Base-by-base conservation (phyloP, 208 protist genomes). In the Acanthamoeba culbertsoni region DNA sequence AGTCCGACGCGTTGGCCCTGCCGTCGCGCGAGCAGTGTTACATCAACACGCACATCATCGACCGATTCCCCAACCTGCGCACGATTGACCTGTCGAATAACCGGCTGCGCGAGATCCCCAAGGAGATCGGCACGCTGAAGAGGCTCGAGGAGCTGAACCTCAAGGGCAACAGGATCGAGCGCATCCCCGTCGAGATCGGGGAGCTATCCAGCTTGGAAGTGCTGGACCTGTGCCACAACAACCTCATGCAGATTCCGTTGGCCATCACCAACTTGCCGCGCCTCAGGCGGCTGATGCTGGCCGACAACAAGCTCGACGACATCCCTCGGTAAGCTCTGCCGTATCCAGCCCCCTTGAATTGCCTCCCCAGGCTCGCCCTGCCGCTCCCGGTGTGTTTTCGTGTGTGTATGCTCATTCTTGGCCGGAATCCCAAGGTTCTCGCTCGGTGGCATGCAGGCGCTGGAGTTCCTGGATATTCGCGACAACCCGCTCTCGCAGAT, bases 11-110 rank as follows among this genome's bases (percentile, higher is more conserved):
- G 16, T 7, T 91, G 31, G 84, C 63, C 20, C 57, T 91, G 84
- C 48, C 55, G 28, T 23, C 20, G 42, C 35, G 84, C 26, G 84
- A 91, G 84, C 84, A 91, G 53, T 46, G n/a, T 6, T 91, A 48
- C 59, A 48, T 91, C 55, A 91, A 91, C 33, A 45, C 59, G 45
- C 84, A 91, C 57, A 91, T 91, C 59, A 62, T 91, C 31, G 84
- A 91, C 46, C 48, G 57, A 31, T 91, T 91, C 84, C 84, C 84
- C 31, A 18, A n/a, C 28, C 59, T 91, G 55, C 48, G 55, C 3
- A 45, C 35, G 42, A 71, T 91, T 55, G 59, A 91, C 12, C 40
- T 91, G 26, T 73, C 55, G 33, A 53, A 91, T 26, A 91, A 91
- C 84, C 35, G n/a, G 43, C 84, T 91, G 59, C 20, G 33, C 10